phyloP scores from a whole-genome alignment of 768 basidiomycete genomes.

The Astraeus odoratus region DNA sequence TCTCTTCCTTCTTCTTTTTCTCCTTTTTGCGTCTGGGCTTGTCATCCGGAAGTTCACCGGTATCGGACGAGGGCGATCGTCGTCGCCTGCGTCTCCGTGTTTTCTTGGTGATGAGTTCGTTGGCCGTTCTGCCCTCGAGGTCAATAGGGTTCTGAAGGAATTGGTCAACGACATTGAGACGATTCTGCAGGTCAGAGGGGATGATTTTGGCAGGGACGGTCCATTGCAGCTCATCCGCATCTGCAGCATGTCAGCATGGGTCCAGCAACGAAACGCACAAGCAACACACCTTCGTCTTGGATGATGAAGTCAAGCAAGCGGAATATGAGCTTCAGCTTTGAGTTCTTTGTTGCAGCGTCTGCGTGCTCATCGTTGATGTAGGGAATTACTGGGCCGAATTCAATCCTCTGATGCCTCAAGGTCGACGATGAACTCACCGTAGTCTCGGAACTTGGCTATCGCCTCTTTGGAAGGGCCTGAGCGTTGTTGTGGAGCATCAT shows the following conservation, averaged over 20 bases:
- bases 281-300: conserved; percentile 52
- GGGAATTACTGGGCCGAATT: conserved; percentile 55
- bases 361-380: conserved; percentile 71
- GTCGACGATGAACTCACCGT: conserved; percentile 46
- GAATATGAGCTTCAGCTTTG: conserved; percentile 79
- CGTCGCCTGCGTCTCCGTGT: conserved; percentile 44
- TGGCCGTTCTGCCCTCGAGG: conserved; percentile 68
- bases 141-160: conserved; percentile 80
- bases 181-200: conserved; percentile 61
- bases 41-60: conserved; percentile 30
- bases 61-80: conserved; percentile 42
- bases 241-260: conserved; percentile 27
- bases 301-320: conserved; percentile 69
- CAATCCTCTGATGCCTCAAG: conserved; percentile 1
- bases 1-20: conserved; percentile 59
- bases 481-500: conserved; percentile 20
- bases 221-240: conserved; percentile 76
- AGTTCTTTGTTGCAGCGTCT: conserved; percentile 69
- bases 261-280: conserved; percentile 1
- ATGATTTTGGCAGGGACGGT: conserved; percentile 67
- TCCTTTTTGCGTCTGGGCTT: conserved; percentile 30
- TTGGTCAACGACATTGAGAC: conserved; percentile 71
- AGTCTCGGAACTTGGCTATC: conserved; percentile 61
- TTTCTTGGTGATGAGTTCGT: conserved; percentile 65
- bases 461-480: conserved; percentile 61